These are phyloP conservation scores for Chenopodium quinoa DNA, from an alignment of 148 eudicot genomes.

Conservation along the genomic window DNA sequence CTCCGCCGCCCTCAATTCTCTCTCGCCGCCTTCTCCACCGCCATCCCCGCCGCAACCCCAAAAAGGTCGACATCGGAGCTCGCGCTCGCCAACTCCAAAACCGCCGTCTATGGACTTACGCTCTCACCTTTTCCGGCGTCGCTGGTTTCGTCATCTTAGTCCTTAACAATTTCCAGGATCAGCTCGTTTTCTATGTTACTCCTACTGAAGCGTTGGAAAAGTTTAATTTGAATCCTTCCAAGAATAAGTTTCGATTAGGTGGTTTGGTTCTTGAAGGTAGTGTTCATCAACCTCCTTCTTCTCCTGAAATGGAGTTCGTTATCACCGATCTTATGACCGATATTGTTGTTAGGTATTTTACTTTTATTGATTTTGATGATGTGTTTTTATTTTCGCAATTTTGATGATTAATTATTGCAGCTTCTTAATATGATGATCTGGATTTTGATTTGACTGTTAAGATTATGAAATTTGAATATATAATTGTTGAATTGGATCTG, in stretches of 20 bases:
- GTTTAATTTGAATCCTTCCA: constrained; percentile 43
- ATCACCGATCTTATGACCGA: constrained; percentile 80
- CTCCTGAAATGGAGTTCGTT: constrained; percentile 78
- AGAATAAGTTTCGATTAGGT: constrained; percentile 65
- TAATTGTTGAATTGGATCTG: not conserved
- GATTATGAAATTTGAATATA: not conserved
- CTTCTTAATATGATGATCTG: not conserved
- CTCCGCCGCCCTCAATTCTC: constrained; percentile 21
- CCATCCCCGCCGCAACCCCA: constrained; percentile 41
- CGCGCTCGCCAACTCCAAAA: constrained; percentile 77
- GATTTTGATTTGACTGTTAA: not conserved
- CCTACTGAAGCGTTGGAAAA: constrained; percentile 70
- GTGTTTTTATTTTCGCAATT: too few species aligned
- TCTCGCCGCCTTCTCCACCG: constrained; percentile 39
- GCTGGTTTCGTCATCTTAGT: constrained; percentile 76
- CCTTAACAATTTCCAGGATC: constrained; percentile 80
- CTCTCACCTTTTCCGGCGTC: constrained; percentile 66
- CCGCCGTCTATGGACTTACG: constrained; percentile 89
- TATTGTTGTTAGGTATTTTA: constrained; percentile 56
- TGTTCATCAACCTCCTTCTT: constrained; percentile 50
- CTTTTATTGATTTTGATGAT: not conserved
- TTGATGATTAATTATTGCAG: not conserved
- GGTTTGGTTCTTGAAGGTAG: constrained; percentile 87
- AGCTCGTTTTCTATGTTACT: constrained; percentile 74
- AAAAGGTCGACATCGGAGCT: constrained; percentile 64